These are phyloP conservation scores for Cladophialophora psammophila DNA, from an alignment of 2,329 filamentous ascomycete species.

Conservation along the genomic window DNA sequence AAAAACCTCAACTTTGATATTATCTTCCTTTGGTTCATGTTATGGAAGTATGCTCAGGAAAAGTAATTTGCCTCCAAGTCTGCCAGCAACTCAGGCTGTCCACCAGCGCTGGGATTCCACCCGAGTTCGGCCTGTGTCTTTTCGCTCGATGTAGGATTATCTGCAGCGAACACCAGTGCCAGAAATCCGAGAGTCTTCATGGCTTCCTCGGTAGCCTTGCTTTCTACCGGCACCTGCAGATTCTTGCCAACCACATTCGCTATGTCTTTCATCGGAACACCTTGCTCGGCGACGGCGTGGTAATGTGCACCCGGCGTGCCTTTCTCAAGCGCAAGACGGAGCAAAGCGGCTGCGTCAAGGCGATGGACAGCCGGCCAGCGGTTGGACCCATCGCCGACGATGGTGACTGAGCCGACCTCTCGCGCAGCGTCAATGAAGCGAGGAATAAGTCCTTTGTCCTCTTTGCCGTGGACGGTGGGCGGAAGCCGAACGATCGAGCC, in stretches of 20 bases:
- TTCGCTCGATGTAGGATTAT: conserved; percentile 48
- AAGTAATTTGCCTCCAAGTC: conserved; percentile 45
- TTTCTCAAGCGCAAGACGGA: conserved; percentile 51
- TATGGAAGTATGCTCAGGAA: conserved; percentile 11
- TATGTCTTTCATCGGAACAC: conserved; percentile 48
- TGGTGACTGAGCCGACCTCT: conserved; percentile 44
- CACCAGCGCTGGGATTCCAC: conserved; percentile 43
- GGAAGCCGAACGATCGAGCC: conserved; percentile 50
- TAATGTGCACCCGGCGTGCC: conserved; percentile 46
- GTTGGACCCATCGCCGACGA: conserved; percentile 48
- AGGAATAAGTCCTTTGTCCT: conserved; percentile 45
- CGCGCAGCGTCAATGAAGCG: conserved; percentile 43
- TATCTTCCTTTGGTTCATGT: neutral
- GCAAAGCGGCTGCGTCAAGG: conserved; percentile 49
- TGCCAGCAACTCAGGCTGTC: conserved; percentile 40
- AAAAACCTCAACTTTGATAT: neutral
- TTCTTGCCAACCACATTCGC: conserved; percentile 46
- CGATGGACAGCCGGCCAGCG: conserved; percentile 51
- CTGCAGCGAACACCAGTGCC: conserved; percentile 35
- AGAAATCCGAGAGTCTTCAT: conserved; percentile 44
- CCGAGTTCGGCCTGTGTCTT: conserved; percentile 49
- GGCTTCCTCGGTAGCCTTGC: conserved; percentile 44
- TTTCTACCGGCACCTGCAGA: conserved; percentile 45
- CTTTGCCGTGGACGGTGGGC: conserved; percentile 50
- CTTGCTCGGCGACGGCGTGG: conserved; percentile 50